Percentiles rank a stretch among this genome's conserved stretches.
phyloP scores from a whole-genome alignment of 441 rosid genomes.

The Adansonia rubrostipa region DNA sequence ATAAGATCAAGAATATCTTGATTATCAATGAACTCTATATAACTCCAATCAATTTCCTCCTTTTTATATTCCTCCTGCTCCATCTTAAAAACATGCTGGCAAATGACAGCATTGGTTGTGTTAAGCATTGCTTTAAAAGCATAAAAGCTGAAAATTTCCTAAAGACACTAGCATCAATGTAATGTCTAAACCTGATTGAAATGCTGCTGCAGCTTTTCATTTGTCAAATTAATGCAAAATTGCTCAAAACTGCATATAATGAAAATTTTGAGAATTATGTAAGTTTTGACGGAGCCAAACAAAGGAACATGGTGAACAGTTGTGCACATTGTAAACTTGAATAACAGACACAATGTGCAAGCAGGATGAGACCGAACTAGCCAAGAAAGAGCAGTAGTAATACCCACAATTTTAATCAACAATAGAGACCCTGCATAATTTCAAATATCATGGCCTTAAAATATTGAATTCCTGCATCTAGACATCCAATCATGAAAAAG shows the following conservation, averaged over 20 bases:
- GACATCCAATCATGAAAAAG: constrained; percentile 32
- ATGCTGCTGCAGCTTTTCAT: constrained; percentile 84
- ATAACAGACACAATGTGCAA: constrained; percentile 13
- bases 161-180: constrained; percentile 23
- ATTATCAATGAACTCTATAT: constrained; percentile 76
- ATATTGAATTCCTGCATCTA: constrained; percentile 21
- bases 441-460: constrained; percentile 13
- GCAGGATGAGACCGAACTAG: not conserved
- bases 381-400: constrained; percentile 23
- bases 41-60: constrained; percentile 84
- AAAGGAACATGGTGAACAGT: constrained; percentile 4
- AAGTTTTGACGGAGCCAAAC: not conserved
- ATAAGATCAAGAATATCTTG: constrained; percentile 77
- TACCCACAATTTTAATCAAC: constrained; percentile 13
- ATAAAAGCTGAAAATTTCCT: constrained; percentile 18
- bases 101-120: constrained; percentile 25
- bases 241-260: constrained; percentile 72
- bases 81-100: constrained; percentile 85
- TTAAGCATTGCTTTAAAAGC: constrained; percentile 22
- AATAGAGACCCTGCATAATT: not conserved
- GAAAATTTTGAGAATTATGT: constrained; percentile 20
- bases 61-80: constrained; percentile 83
- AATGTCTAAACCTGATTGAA: constrained; percentile 68
- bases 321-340: not conserved
- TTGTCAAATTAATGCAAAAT: constrained; percentile 80